phyloP scores from a whole-genome alignment of 176 grass and related monocot species.

The Raddia guianensis region DNA sequence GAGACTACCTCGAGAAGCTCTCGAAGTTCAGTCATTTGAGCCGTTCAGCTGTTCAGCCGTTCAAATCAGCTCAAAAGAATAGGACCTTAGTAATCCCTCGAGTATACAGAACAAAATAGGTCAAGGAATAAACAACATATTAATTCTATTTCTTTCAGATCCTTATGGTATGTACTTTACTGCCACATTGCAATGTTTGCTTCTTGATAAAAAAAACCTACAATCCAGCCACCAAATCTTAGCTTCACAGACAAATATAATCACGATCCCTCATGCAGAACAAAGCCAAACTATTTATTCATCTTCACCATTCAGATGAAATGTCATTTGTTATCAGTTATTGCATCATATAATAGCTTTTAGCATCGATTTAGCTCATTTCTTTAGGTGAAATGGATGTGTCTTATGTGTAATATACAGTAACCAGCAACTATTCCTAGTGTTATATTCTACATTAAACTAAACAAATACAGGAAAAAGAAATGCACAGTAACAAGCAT shows the following conservation, averaged over 20 bases:
- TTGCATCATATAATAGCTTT: not conserved
- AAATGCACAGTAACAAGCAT: not conserved
- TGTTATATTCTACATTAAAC: not conserved
- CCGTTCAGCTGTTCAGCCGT: too few relatives aligned
- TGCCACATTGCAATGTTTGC: slow-evolving; percentile 11
- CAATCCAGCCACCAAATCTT: not conserved
- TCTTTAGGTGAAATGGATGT: not conserved
- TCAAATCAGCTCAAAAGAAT: too few relatives aligned
- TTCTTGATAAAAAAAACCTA: slow-evolving; percentile 4
- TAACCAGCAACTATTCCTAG: not conserved
- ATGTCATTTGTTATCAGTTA: not conserved
- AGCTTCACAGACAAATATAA: slow-evolving; percentile 20
- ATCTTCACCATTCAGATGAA: slow-evolving; percentile 1
- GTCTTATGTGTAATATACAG: not conserved
- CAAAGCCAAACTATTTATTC: not conserved
- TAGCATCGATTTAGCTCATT: not conserved
- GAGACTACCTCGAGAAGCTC: too few relatives aligned
- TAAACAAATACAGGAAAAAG: not conserved
- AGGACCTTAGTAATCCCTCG: not conserved
- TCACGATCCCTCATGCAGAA: slow-evolving; percentile 6
- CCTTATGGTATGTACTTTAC: not conserved
- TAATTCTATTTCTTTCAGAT: not conserved
- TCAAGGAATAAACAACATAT: not conserved
- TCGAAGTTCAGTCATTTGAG: too few relatives aligned
- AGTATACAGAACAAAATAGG: not conserved